These are phyloP conservation scores for Pythium monospermum DNA, from an alignment of 352 stramenopile genomes.

Conservation along the genomic window DNA sequence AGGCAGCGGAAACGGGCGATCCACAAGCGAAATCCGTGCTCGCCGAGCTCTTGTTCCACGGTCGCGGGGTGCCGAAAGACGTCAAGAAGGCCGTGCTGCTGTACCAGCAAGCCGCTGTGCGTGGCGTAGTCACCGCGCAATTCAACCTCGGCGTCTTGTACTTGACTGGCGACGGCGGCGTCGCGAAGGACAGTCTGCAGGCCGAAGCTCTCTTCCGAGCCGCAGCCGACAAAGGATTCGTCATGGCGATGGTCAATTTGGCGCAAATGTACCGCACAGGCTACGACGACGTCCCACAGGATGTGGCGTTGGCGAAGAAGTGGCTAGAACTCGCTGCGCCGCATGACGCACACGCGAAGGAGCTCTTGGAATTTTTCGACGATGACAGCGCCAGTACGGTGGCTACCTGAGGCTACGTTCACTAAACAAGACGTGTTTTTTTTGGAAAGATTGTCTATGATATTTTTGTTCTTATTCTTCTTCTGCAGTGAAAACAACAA, in stretches of 20 bases:
- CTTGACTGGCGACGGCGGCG: conserved; percentile 58
- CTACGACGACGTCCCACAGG: conserved; percentile 57
- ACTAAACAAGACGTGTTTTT: too few relatives aligned
- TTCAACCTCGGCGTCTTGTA: conserved; percentile 79
- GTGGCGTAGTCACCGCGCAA: conserved; percentile 56
- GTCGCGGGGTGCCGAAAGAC: conserved; percentile 49
- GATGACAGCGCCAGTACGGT: not conserved
- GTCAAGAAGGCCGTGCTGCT: conserved; percentile 48
- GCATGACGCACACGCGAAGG: conserved; percentile 73
- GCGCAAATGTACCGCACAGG: conserved; percentile 79
- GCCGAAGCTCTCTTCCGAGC: conserved; percentile 70
- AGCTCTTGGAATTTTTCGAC: conserved; percentile 45
- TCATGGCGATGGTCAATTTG: conserved; percentile 87
- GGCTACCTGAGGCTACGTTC: too few relatives aligned
- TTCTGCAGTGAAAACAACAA: too few relatives aligned
- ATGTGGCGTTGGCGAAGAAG: conserved; percentile 55
- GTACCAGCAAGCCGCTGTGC: conserved; percentile 62
- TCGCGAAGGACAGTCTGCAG: conserved; percentile 47
- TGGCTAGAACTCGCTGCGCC: conserved; percentile 75
- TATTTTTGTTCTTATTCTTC: too few relatives aligned
- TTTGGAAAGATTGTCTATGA: too few relatives aligned
- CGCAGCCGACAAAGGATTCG: conserved; percentile 71
- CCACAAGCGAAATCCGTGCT: conserved; percentile 68
- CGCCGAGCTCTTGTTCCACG: conserved; percentile 69
- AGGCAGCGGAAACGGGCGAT: conserved; percentile 70